A percentile compares a stretch with the other conserved stretches of the same genome.
phyloP scores from a whole-genome alignment of 2,329 filamentous ascomycete species.

The Cladosporium sphaerospermum region DNA sequence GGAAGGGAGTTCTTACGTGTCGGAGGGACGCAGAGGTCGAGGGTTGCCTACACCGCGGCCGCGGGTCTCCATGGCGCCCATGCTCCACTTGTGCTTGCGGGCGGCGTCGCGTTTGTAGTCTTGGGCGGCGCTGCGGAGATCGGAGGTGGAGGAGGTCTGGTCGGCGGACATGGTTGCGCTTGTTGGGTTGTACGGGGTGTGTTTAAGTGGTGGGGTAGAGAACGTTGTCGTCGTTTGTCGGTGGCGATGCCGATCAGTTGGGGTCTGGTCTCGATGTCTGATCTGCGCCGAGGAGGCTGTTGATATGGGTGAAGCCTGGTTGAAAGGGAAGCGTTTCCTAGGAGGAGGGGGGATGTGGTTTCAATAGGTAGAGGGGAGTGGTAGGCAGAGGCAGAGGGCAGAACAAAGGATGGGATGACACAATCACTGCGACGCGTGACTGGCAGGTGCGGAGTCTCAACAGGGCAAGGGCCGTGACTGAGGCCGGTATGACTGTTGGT shows the following conservation, averaged over 20 bases:
- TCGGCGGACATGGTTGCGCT: conserved; percentile 37
- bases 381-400: neutral
- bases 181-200: neutral
- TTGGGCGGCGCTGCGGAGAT: conserved; percentile 50
- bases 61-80: conserved; percentile 31
- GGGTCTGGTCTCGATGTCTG: neutral
- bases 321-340: neutral
- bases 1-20: conserved; percentile 23
- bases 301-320: neutral
- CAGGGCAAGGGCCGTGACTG: neutral
- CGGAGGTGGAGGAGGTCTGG: conserved; percentile 42
- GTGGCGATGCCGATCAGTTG: neutral
- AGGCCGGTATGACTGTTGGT: neutral
- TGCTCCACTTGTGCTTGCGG: conserved; percentile 46
- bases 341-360: neutral
- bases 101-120: conserved; percentile 47
- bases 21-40: conserved; percentile 28
- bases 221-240: too few species aligned
- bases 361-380: neutral
- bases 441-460: conserved; percentile 9
- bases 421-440: conserved; percentile 1
- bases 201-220: neutral
- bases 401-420: conserved; percentile 10
- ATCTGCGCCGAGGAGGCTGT: conserved; percentile 4
- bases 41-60: conserved; percentile 28